A percentile compares a stretch with the other conserved stretches of the same genome.
These are phyloP conservation scores for Tolypocladium nubicola DNA, from an alignment of 2,329 filamentous ascomycete genomes.

Conservation along the genomic window DNA sequence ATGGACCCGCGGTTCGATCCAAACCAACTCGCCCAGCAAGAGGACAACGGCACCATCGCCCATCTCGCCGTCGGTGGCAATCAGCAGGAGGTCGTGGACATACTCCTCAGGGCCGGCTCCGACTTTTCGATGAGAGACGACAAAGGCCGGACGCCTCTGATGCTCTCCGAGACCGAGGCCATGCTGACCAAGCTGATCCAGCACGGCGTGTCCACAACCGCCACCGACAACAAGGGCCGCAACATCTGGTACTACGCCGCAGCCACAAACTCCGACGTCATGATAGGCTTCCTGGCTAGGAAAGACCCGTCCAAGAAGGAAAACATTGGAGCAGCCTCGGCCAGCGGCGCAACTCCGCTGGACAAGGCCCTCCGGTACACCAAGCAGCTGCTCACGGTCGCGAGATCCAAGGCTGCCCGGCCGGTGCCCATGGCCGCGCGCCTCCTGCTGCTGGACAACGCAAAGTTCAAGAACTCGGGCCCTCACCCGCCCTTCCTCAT, in stretches of 20 bases:
- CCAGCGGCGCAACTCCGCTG: conserved; percentile 17
- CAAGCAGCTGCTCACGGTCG: neutral
- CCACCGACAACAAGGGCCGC: conserved; percentile 17
- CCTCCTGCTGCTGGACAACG: neutral
- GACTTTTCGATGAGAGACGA: conserved; percentile 16
- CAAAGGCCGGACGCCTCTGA: conserved; percentile 22
- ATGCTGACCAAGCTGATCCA: conserved; percentile 16
- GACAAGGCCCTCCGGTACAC: conserved; percentile 17
- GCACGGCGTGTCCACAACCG: conserved; percentile 15
- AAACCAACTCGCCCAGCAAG: conserved; percentile 9
- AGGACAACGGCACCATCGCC: conserved; percentile 15
- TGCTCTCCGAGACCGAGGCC: conserved; percentile 17
- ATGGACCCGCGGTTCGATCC: conserved; percentile 20
- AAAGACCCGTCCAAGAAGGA: conserved; percentile 15
- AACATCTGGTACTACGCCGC: conserved; percentile 28
- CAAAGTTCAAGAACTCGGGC: neutral
- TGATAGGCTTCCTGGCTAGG: conserved; percentile 18
- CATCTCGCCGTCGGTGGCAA: conserved; percentile 18
- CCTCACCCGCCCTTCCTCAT: neutral
- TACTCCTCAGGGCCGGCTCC: conserved; percentile 16
- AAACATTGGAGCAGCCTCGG: conserved; percentile 14
- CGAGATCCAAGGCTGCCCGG: rapidly evolving
- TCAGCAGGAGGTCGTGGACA: conserved; percentile 14
- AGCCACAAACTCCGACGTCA: conserved; percentile 16
- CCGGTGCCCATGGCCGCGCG: conserved; percentile 1